Base-by-base conservation (phyloP, 164 flowering plant species). In the Nymphaea colorata region DNA sequence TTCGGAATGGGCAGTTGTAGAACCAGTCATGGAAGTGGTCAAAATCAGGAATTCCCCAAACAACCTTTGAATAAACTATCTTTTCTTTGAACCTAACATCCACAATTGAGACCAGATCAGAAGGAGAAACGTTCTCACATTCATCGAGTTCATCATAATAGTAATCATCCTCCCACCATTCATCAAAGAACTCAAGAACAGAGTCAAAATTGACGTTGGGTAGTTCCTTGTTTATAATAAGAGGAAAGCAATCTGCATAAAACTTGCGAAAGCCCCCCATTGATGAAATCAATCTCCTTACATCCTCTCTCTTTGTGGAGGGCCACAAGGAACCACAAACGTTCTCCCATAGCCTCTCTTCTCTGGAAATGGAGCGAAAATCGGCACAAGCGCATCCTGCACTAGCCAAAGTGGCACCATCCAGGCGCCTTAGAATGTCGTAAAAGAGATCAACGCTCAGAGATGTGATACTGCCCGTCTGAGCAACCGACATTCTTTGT, bases 321-420 rank as follows among this genome's bases (percentile, higher is more conserved):
- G 95, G 95, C 98, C 98, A 93, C 79, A 88, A 71, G 15, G 96
- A 85, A 74, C 75, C 75, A 65, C 98, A 93, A 5, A 80, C 91
- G 71, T 88, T 82, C 81, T 88, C 96, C 98, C 98, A 93, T 68
- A 93, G 69, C 61, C 66, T 82, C 80, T 93, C 96, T 72, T 93
- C 96, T 72, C 78, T 87, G 14, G 95, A 86, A n/a, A 93, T 84
- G 67, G 93, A 81, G 73, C 76, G 75, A 73, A 93, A 85, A 57
- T 89, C 81, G n/a, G 85, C 85, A 82, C 98, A 90, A 71, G 84
- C 76, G 80, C 98, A 93, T 45, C 93, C 90, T 25, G 96, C 98
- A 76, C 79, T 87, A 59, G 96, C 96, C 78, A 93, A 80, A 53
- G 85, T 84, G 44, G 87, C 79, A 42, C 98, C 98, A 80, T 92